Evolutionary conservation across 345 rosid genomes (phyloP).

Genomic region (Aquilaria malaccensis): DNA sequence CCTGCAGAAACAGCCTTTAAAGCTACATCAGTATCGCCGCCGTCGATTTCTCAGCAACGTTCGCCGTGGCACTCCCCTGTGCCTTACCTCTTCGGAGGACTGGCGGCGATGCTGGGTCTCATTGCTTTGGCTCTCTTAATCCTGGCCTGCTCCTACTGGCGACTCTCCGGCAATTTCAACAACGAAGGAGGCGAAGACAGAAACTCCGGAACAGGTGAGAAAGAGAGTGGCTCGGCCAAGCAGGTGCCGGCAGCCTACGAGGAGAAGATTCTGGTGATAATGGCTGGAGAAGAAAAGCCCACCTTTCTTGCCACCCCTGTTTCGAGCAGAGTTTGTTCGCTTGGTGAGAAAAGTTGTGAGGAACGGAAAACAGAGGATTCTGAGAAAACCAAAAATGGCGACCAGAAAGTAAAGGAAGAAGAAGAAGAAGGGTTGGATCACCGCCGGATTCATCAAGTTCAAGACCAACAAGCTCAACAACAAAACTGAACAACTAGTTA

Average conservation of each 20-base stretch:
- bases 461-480: conserved; percentile 14
- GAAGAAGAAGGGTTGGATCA: not conserved
- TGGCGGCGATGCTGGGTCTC: conserved; percentile 74
- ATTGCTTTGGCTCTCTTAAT: conserved; percentile 69
- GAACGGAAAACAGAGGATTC: conserved; percentile 17
- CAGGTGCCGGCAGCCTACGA: conserved; percentile 28
- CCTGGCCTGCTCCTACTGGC: conserved; percentile 76
- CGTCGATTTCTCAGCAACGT: conserved; percentile 22
- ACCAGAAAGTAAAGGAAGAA: conserved; percentile 29
- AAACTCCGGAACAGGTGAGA: conserved; percentile 35
- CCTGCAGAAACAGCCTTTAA: conserved; percentile 3
- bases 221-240: conserved; percentile 25
- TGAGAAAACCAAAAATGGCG: conserved; percentile 20
- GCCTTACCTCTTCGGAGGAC: conserved; percentile 68
- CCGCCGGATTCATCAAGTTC: not conserved
- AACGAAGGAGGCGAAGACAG: conserved; percentile 17
- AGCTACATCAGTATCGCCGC: conserved; percentile 13
- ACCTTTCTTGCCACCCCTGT: conserved; percentile 67
- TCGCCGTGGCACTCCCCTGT: conserved; percentile 86
- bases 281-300: conserved; percentile 71
- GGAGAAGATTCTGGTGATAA: conserved; percentile 59
- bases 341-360: conserved; percentile 25
- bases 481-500: conserved; percentile 24
- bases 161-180: conserved; percentile 30
- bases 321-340: conserved; percentile 25